These are phyloP conservation scores for Cystoisospora suis DNA, from an alignment of 169 alveolate genomes.

Conservation along the genomic window DNA sequence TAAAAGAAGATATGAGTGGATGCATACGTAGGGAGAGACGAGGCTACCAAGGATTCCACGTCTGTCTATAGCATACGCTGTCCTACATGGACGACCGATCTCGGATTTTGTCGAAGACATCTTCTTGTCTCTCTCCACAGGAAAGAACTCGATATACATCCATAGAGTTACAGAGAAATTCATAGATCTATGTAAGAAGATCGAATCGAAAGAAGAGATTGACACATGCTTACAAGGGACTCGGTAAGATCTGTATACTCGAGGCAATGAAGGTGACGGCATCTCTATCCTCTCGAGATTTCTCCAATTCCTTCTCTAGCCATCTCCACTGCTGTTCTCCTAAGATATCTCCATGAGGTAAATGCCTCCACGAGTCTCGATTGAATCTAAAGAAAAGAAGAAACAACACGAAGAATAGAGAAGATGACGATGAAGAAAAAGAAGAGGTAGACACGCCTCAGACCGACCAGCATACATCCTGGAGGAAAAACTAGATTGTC, in stretches of 20 bases:
- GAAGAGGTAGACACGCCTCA: background rate
- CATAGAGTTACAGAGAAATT: too few species aligned
- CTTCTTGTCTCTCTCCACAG: too few species aligned
- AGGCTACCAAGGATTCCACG: too few species aligned
- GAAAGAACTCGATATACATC: too few species aligned
- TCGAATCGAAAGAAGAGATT: background rate
- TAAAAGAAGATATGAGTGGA: too few species aligned
- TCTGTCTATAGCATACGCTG: too few species aligned
- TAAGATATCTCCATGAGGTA: slow-evolving; percentile 61
- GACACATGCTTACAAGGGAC: background rate
- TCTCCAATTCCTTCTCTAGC: slow-evolving; percentile 57
- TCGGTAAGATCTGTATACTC: slow-evolving; percentile 16
- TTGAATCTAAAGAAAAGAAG: slow-evolving; percentile 26
- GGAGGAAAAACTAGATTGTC: too few species aligned
- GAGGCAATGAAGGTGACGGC: slow-evolving; percentile 58
- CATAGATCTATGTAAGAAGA: too few species aligned
- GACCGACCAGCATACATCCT: too few species aligned
- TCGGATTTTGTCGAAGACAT: too few species aligned
- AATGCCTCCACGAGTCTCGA: slow-evolving; percentile 56
- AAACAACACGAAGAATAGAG: background rate
- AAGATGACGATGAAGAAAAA: background rate
- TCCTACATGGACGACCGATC: too few species aligned
- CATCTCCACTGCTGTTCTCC: slow-evolving; percentile 66
- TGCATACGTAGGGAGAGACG: too few species aligned
- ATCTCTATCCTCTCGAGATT: slow-evolving; percentile 44